These are phyloP conservation scores for Kwoniella dejecticola DNA, from an alignment of 768 basidiomycete species.

Conservation along the genomic window DNA sequence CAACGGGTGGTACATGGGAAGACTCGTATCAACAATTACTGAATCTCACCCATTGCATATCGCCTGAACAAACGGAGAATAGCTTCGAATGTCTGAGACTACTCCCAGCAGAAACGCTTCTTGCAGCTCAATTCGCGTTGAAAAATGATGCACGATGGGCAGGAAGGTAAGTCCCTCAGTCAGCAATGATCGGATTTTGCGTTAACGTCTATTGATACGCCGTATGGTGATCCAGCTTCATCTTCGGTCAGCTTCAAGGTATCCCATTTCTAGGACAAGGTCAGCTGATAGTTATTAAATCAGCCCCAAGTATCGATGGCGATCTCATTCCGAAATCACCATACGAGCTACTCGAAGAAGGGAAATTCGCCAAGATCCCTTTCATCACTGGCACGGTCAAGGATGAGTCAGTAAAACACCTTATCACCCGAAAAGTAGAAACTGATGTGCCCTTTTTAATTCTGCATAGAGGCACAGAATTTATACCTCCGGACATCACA, in stretches of 20 bases:
- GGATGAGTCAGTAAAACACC: conserved; percentile 45
- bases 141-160: neutral
- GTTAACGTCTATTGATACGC: neutral
- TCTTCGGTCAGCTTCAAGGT: conserved; percentile 19
- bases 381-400: conserved; percentile 49
- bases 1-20: conserved; percentile 28
- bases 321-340: conserved; percentile 47
- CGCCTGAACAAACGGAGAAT: conserved; percentile 3
- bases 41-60: conserved; percentile 34
- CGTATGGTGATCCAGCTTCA: too few relatives aligned
- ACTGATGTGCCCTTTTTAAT: neutral
- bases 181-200: neutral
- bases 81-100: conserved; percentile 42
- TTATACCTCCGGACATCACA: conserved; percentile 29
- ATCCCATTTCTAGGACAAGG: neutral
- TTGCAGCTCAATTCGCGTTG: neutral
- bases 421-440: neutral
- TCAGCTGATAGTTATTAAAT: neutral
- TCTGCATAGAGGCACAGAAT: conserved; percentile 41
- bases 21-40: conserved; percentile 36
- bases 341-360: conserved; percentile 36
- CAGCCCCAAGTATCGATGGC: conserved; percentile 48
- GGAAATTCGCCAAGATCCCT: conserved; percentile 43
- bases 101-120: conserved; percentile 2
- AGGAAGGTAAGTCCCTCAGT: neutral